These are phyloP conservation scores for Saccharomycopsis phalli DNA, from an alignment of 1,139 yeast genomes.

Conservation along the genomic window DNA sequence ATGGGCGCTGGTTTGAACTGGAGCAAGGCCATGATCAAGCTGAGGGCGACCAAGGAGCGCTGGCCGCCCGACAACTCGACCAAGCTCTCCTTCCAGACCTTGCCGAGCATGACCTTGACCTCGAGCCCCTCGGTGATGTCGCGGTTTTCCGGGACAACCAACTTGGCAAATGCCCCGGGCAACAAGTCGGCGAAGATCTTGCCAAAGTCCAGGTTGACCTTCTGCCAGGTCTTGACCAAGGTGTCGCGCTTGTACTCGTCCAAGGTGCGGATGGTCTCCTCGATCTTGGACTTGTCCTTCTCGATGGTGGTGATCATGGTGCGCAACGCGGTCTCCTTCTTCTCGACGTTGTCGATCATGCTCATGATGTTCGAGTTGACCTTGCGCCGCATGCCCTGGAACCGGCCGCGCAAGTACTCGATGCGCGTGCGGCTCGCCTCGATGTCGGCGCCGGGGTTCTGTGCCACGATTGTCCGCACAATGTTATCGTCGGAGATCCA, in stretches of 20 bases:
- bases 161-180: conserved; percentile 85
- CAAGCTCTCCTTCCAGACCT: conserved; percentile 91
- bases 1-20: conserved; percentile 97
- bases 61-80: conserved; percentile 98
- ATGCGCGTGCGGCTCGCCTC: conserved; percentile 54
- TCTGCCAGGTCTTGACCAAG: conserved; percentile 72
- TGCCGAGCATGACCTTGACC: conserved; percentile 84
- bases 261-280: conserved; percentile 76
- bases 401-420: conserved; percentile 48
- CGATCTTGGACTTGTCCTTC: conserved; percentile 83
- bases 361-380: conserved; percentile 87
- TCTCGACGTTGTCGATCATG: conserved; percentile 90
- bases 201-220: conserved; percentile 88
- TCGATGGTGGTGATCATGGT: conserved; percentile 83
- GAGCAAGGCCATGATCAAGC: conserved; percentile 79
- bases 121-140: conserved; percentile 90
- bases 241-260: conserved; percentile 85
- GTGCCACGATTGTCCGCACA: conserved; percentile 43
- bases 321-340: conserved; percentile 70
- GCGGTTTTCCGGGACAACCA: conserved; percentile 69
- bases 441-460: conserved; percentile 55
- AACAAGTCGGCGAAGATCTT: conserved; percentile 78
- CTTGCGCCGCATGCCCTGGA: conserved; percentile 69
- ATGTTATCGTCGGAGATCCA: conserved; percentile 68
- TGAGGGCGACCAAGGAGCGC: conserved; percentile 83